phyloP scores from a whole-genome alignment of 306 rosid species.

The Notholithocarpus densiflorus region DNA sequence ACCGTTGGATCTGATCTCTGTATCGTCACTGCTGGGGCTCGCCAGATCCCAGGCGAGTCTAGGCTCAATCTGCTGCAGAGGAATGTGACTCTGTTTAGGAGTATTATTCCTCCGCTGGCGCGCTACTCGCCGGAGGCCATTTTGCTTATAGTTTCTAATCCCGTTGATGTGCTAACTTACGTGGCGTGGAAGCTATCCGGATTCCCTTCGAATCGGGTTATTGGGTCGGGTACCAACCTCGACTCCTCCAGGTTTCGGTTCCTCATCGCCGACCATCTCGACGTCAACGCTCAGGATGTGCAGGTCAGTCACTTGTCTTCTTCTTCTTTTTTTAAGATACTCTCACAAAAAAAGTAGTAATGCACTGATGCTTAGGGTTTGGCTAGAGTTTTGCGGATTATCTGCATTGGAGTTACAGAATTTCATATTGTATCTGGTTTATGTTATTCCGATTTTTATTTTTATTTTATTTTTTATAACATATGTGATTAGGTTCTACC shows the following conservation, averaged over 20 bases:
- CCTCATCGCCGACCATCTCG: constrained; percentile 92
- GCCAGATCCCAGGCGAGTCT: constrained; percentile 73
- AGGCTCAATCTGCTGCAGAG: constrained; percentile 72
- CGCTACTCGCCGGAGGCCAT: constrained; percentile 50
- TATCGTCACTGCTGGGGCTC: constrained; percentile 87
- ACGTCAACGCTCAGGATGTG: constrained; percentile 90
- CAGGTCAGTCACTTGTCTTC: constrained; percentile 42
- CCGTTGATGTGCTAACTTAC: constrained; percentile 77
- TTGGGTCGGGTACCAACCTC: constrained; percentile 91
- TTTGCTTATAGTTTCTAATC: constrained; percentile 73
- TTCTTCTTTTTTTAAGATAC: background rate
- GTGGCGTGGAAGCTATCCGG: constrained; percentile 92
- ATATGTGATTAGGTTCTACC: too few relatives aligned
- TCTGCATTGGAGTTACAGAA: too few relatives aligned
- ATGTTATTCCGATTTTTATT: too few relatives aligned
- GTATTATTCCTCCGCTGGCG: constrained; percentile 65
- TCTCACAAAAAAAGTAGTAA: too few relatives aligned
- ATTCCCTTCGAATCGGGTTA: constrained; percentile 76
- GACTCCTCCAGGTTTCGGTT: constrained; percentile 88
- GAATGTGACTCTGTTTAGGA: constrained; percentile 62
- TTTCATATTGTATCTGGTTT: too few relatives aligned
- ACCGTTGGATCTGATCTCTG: constrained; percentile 77
- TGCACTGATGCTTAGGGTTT: background rate
- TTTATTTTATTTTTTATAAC: too few relatives aligned
- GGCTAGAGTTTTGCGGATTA: too few relatives aligned